Evolutionary conservation across 108 stramenopile species (phyloP), one percentile per base, ranked within the genome.

Genomic region (Skeletonema marinoi): DNA sequence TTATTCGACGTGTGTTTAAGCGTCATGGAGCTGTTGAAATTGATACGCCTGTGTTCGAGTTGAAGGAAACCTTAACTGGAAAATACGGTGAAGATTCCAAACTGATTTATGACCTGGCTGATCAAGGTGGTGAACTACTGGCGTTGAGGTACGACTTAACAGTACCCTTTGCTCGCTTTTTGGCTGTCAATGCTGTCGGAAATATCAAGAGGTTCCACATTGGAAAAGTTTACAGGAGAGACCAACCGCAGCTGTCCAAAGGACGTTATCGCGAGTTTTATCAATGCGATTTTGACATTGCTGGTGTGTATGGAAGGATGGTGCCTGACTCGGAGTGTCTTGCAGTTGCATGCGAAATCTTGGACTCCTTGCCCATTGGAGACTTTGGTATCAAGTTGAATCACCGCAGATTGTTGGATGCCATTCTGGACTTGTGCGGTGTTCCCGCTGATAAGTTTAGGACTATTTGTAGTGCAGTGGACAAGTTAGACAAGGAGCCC

Each of bases 261-360:
- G 96, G 96, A 39, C 82, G 95, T 25, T 97, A 95, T 78, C 89
- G 96, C 51, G 96, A 97, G 66, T 97, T 97, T 81, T 97, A 97
- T 81, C 96, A 97, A 73, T 97, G 96, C 66, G 96, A 97, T 68
- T 96, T 96, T 63, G 96, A 97, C 77, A 91, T 97, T 54, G 96
- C 89, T 14, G 91, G 92, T 14, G 38, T 66, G 42, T 89, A 89
- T 68, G 84, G 81, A 10, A 71, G 89, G 29, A 97, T 97, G 96
- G 91, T 95, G 6, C 88, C 95, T 8, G 96, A 97, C 75, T 88
- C 95, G 11, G 96, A 97, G 65, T 92, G 93, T 65, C 63, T 97
- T 21, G 87, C 83, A 32, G 92, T 96, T 13, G 94, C 88, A n/a
- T 85, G 89, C 60, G 94, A 95, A 70, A 97, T 97, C 65, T 86